A percentile compares a stretch with the other conserved stretches of the same genome.
Evolutionary conservation across 306 rosid genomes (phyloP).

Genomic region (Cicer arietinum): DNA sequence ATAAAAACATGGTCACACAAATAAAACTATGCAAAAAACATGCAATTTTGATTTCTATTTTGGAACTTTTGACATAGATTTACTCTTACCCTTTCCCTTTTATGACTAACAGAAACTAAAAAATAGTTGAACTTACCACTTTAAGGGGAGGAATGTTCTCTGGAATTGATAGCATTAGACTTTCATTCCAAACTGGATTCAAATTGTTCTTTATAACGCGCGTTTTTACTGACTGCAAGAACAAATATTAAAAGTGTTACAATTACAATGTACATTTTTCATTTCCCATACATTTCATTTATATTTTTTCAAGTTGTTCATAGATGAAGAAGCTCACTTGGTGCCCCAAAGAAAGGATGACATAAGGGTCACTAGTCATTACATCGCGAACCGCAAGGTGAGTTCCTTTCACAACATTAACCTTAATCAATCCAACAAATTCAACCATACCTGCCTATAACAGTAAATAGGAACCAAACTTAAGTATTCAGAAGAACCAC

Average conservation of each 20-base stretch:
- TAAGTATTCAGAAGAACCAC: conserved; percentile 13
- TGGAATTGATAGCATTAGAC: conserved; percentile 93
- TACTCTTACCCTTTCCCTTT: neutral
- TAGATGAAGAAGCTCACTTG: conserved; percentile 71
- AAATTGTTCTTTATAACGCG: conserved; percentile 85
- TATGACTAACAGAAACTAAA: conserved; percentile 1
- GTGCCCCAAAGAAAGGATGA: conserved; percentile 82
- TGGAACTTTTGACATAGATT: neutral
- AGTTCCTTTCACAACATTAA: conserved; percentile 87
- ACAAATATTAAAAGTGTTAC: conserved; percentile 25
- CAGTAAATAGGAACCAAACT: conserved; percentile 49
- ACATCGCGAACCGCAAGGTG: conserved; percentile 84
- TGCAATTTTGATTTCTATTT: neutral
- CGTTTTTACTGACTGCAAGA: conserved; percentile 87
- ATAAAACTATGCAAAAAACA: neutral
- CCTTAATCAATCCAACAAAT: conserved; percentile 92
- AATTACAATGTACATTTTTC: conserved; percentile 10
- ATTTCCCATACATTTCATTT: conserved; percentile 1
- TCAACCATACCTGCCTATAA: conserved; percentile 98
- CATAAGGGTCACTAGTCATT: conserved; percentile 91
- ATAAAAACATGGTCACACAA: neutral
- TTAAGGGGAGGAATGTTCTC: conserved; percentile 82
- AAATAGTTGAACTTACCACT: conserved; percentile 65
- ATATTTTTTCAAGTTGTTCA: conserved; percentile 6
- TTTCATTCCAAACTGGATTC: conserved; percentile 95